phyloP scores from a whole-genome alignment of 768 basidiomycete species.

The Xerocomus potaroensis region DNA sequence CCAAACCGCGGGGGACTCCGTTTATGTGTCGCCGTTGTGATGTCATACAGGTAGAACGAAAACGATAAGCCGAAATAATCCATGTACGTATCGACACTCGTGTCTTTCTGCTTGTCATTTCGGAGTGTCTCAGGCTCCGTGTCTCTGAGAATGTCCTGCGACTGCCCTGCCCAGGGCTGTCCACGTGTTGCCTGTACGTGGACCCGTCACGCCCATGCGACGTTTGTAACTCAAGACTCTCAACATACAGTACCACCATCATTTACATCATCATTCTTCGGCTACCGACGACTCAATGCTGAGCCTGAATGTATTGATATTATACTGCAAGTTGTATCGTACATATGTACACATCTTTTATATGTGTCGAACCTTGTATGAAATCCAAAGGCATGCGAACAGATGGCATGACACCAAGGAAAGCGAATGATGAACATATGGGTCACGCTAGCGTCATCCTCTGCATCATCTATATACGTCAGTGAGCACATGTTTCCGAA shows the following conservation, averaged over 20 bases:
- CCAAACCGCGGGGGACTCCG: slow-evolving; percentile 7
- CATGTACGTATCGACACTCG: slow-evolving; percentile 11
- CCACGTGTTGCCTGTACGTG: too few species aligned
- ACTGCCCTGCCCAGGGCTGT: too few species aligned
- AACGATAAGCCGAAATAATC: too few species aligned
- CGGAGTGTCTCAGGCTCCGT: background rate
- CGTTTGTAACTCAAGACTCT: too few species aligned
- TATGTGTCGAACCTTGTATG: slow-evolving; percentile 9
- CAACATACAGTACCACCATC: too few species aligned
- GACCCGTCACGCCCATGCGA: too few species aligned
- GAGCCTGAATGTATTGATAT: slow-evolving; percentile 16
- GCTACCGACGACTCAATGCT: background rate
- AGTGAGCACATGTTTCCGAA: slow-evolving; percentile 3
- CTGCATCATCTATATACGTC: slow-evolving; percentile 20
- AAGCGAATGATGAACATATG: slow-evolving; percentile 18
- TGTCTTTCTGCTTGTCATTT: background rate
- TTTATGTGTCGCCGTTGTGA: slow-evolving; percentile 20
- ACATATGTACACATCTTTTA: slow-evolving; percentile 25
- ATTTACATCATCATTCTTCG: too few species aligned
- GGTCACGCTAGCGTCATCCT: slow-evolving; percentile 15
- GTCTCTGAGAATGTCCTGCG: background rate
- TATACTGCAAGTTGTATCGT: slow-evolving; percentile 25
- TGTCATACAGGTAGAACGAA: slow-evolving; percentile 5
- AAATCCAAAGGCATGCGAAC: slow-evolving; percentile 17
- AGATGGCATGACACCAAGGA: slow-evolving; percentile 12